Conservation (phyloP, 768 basidiomycete genomes). For the Macrolepiota fuliginosa region DNA sequence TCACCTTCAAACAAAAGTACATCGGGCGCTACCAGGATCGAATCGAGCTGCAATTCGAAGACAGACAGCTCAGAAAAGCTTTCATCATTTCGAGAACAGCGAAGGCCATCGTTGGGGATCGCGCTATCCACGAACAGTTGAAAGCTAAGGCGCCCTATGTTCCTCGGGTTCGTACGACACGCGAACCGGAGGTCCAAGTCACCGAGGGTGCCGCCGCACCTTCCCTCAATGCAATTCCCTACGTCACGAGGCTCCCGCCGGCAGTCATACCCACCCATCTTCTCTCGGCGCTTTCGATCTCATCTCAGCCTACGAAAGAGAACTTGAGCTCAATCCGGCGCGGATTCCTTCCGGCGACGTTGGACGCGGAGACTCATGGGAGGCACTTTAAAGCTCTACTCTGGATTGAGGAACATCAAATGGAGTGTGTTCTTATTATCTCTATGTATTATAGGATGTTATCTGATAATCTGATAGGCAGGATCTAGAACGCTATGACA, state of each 20-base stretch:
- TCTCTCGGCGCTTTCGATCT: conserved; percentile 23
- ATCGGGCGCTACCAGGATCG: conserved; percentile 53
- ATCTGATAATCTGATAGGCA: conserved; percentile 24
- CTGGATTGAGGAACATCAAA: conserved; percentile 52
- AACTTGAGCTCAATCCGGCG: conserved; percentile 28
- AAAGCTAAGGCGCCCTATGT: conserved; percentile 45
- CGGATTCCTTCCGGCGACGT: conserved; percentile 35
- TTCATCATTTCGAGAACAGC: conserved; percentile 51
- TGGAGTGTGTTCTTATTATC: conserved; percentile 32
- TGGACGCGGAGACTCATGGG: conserved; percentile 40
- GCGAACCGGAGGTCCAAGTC: conserved; percentile 32
- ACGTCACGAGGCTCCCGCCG: conserved; percentile 35
- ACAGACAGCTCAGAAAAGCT: conserved; percentile 34
- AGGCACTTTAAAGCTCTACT: conserved; percentile 49
- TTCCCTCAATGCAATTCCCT: conserved; percentile 38
- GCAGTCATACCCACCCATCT: conserved; percentile 38
- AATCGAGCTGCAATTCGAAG: conserved; percentile 51
- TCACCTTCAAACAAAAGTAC: conserved; percentile 32
- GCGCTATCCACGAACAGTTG: conserved; percentile 42
- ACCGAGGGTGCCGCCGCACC: conserved; percentile 43
- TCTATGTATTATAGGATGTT: neutral
- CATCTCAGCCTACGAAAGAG: conserved; percentile 24
- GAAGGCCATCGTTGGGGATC: conserved; percentile 43
- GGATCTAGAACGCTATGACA: conserved; percentile 37
- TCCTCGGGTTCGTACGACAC: conserved; percentile 31